These are phyloP conservation scores for Phellopilus nigrolimitatus DNA, from an alignment of 1,284 basidiomycete genomes.

Conservation along the genomic window DNA sequence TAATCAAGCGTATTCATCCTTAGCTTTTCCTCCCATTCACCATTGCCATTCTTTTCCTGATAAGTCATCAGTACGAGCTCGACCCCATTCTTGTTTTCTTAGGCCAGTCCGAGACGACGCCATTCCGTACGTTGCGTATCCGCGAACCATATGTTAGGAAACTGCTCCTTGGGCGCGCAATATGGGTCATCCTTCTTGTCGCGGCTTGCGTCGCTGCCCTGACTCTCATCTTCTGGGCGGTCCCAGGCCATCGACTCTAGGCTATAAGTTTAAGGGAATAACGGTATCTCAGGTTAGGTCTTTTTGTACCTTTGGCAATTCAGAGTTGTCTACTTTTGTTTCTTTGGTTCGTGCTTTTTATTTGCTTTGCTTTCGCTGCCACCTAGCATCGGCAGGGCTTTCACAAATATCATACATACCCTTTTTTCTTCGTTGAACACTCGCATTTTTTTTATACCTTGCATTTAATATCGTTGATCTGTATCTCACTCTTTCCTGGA, in stretches of 20 bases:
- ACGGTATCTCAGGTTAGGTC: neutral
- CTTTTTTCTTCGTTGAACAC: constrained; percentile 1
- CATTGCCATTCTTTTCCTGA: constrained; percentile 84
- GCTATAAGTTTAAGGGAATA: neutral
- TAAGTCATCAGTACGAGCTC: constrained; percentile 94
- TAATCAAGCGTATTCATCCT: constrained; percentile 21
- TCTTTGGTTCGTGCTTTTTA: neutral
- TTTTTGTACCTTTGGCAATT: neutral
- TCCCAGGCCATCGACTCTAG: constrained; percentile 82
- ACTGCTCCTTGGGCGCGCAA: constrained; percentile 79
- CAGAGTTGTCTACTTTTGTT: neutral
- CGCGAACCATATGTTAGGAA: constrained; percentile 91
- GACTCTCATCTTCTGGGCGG: constrained; percentile 86
- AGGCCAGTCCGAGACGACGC: constrained; percentile 83
- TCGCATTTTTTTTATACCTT: neutral
- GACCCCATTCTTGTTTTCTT: constrained; percentile 89
- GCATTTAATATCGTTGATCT: neutral
- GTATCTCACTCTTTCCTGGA: neutral
- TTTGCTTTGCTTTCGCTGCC: constrained; percentile 5
- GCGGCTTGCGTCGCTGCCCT: constrained; percentile 67
- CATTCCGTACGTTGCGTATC: constrained; percentile 87
- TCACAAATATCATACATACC: neutral
- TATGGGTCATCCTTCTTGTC: constrained; percentile 78
- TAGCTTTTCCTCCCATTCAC: constrained; percentile 93
- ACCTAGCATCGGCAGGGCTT: neutral